Evolutionary conservation across 306 rosid genomes (phyloP).

Genomic region (Rosa lucieae): DNA sequence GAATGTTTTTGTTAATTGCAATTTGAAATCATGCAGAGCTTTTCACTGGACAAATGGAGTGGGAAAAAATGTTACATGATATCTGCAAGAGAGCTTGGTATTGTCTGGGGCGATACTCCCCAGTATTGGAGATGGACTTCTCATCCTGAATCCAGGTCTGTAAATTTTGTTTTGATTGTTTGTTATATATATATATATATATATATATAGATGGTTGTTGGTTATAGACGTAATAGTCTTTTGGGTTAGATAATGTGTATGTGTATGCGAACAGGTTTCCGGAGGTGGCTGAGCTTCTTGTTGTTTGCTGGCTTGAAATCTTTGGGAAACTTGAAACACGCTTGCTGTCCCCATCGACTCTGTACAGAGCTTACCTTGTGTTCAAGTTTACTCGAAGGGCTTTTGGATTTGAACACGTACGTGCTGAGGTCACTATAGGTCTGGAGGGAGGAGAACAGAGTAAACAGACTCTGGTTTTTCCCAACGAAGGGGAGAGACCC

Average conservation of each 20-base stretch:
- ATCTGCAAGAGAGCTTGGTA: slow-evolving; percentile 46
- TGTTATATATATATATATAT: too few relatives aligned
- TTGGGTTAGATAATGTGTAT: too few relatives aligned
- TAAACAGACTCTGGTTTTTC: not conserved
- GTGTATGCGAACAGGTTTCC: too few relatives aligned
- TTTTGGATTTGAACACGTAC: slow-evolving; percentile 37
- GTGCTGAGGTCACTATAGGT: slow-evolving; percentile 49
- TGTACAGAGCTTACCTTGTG: slow-evolving; percentile 61
- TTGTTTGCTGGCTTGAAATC: slow-evolving; percentile 80
- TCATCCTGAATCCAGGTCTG: too few relatives aligned
- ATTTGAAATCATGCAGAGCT: slow-evolving; percentile 33
- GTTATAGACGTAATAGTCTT: too few relatives aligned
- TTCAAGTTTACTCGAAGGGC: slow-evolving; percentile 37
- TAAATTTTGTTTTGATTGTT: too few relatives aligned
- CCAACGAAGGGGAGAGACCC: slow-evolving; percentile 16
- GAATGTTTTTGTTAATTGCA: too few relatives aligned
- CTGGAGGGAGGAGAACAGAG: slow-evolving; percentile 30
- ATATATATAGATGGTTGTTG: too few relatives aligned
- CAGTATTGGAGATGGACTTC: too few relatives aligned
- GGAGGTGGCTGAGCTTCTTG: too few relatives aligned
- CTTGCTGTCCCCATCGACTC: slow-evolving; percentile 48
- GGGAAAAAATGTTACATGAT: slow-evolving; percentile 76
- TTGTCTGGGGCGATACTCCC: slow-evolving; percentile 43
- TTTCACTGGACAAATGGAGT: slow-evolving; percentile 46
- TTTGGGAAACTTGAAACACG: slow-evolving; percentile 41